Evolutionary conservation across 345 rosid genomes (phyloP).

Genomic region (Streptanthus diversifolius): DNA sequence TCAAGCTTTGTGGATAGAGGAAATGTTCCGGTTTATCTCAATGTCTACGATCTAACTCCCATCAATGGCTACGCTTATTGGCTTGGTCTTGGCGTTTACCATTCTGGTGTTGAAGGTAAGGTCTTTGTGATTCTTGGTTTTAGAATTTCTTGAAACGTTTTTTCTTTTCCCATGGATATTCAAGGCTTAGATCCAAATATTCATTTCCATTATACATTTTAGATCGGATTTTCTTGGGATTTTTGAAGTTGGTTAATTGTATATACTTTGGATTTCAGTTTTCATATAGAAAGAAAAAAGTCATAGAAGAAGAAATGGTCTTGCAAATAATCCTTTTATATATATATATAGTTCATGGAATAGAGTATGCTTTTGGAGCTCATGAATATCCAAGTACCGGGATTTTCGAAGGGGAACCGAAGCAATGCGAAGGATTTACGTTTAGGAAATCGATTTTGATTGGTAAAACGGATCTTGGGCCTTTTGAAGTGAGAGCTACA

Average conservation of each 20-base stretch:
- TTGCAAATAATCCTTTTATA: background rate
- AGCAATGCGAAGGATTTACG: slow-evolving; percentile 82
- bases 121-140: slow-evolving; percentile 15
- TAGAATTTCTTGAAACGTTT: background rate
- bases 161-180: background rate
- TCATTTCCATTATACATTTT: slow-evolving; percentile 13
- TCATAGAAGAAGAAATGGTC: background rate
- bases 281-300: background rate
- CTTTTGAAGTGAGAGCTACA: slow-evolving; percentile 57
- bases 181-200: slow-evolving; percentile 17
- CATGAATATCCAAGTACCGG: slow-evolving; percentile 93
- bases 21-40: slow-evolving; percentile 86
- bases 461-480: slow-evolving; percentile 75
- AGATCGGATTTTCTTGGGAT: slow-evolving; percentile 6
- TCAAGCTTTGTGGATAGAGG: slow-evolving; percentile 52
- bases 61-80: slow-evolving; percentile 94
- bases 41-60: slow-evolving; percentile 95
- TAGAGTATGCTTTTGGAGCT: slow-evolving; percentile 96
- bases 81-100: slow-evolving; percentile 96
- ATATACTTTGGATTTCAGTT: background rate
- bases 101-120: slow-evolving; percentile 96
- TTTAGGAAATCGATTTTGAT: slow-evolving; percentile 82
- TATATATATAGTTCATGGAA: slow-evolving; percentile 59
- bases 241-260: background rate
- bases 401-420: slow-evolving; percentile 90